Evolutionary conservation across 176 grass and related monocot genomes (phyloP), one percentile per base, ranked within the genome.

Genomic region (Oryza nivara): DNA sequence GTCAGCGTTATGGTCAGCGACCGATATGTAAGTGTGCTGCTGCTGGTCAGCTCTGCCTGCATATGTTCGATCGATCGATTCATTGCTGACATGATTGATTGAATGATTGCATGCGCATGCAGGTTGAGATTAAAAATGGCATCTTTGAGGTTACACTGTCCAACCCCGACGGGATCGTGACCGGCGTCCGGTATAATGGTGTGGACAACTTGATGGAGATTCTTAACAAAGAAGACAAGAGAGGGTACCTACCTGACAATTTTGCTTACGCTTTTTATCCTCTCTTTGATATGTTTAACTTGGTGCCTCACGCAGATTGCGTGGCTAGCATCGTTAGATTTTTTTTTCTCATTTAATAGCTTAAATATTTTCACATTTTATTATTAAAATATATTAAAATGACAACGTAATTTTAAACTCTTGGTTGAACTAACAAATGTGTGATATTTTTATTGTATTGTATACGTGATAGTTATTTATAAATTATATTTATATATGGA

Each of bases 181-280:
- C 96, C 2, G 93, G 96, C 13, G 67, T 99, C 78, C 75, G 47
- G 66, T 99, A 99, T 67, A 94, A 91, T 52, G 93, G 93, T 36
- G 81, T 99, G 11, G 93, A 96, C 72, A 99, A 99, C 75, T 72
- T 99, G 22, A 87, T 99, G 91, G 96, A 99, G 88, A 73, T 86
- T 72, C 86, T 88, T 76, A 96, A 96, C 84, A 88, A 84, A 88
- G 93, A 99, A 82, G 93, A 93, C 70, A 99, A 92, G 75, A 92
- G 96, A 94, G 96, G 96, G 96, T 99, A 94, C 4, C 58, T 63
- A 3, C 30, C 30, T 63, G 22, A n/a, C 48, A 3, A 16, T 67
- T 71, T 82, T 22, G 35, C 73, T 34, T 13, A 1, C 0, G 28
- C 36, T 9, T 26, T 65, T n/a, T 17, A 32, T 84, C 17, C 16